Conservation (phyloP, 1,284 basidiomycete species). For the Moniliophthora roreri region DNA sequence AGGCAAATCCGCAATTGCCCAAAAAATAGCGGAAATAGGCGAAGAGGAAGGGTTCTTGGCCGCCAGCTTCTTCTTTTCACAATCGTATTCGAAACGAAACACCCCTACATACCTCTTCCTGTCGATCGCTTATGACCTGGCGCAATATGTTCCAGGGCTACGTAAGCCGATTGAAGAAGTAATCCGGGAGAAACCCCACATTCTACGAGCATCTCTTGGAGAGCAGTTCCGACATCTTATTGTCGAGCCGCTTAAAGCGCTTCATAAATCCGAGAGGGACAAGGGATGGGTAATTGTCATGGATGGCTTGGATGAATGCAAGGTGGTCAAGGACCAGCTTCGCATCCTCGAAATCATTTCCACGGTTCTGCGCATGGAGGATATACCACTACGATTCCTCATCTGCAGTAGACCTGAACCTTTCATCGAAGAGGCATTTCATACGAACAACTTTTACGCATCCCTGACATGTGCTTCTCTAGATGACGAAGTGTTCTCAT, state of each 20-base stretch:
- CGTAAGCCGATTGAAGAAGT: neutral
- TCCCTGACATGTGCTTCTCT: neutral
- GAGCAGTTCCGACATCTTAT: conserved; percentile 4
- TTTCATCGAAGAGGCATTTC: conserved; percentile 21
- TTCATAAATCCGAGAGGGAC: neutral
- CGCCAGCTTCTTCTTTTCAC: conserved; percentile 20
- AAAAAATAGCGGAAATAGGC: conserved; percentile 14
- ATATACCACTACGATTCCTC: conserved; percentile 24
- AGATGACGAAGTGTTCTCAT: neutral
- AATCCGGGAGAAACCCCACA: neutral
- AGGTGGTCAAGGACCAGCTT: neutral
- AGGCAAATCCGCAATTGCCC: conserved; percentile 22
- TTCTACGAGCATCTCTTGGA: conserved; percentile 1
- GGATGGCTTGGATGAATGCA: conserved; percentile 9
- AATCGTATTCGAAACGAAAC: conserved; percentile 2
- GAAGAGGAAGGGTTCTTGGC: conserved; percentile 4
- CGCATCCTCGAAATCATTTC: neutral
- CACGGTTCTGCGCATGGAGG: neutral
- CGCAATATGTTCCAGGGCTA: neutral
- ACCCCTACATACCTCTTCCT: conserved; percentile 1
- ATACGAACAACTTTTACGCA: neutral
- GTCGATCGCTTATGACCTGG: conserved; percentile 7
- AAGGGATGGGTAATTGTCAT: conserved; percentile 5
- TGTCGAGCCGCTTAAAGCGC: neutral
- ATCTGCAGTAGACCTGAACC: conserved; percentile 25